These are phyloP conservation scores for Stemphylium vesicarium DNA, from an alignment of 2,329 filamentous ascomycete species.

Conservation along the genomic window DNA sequence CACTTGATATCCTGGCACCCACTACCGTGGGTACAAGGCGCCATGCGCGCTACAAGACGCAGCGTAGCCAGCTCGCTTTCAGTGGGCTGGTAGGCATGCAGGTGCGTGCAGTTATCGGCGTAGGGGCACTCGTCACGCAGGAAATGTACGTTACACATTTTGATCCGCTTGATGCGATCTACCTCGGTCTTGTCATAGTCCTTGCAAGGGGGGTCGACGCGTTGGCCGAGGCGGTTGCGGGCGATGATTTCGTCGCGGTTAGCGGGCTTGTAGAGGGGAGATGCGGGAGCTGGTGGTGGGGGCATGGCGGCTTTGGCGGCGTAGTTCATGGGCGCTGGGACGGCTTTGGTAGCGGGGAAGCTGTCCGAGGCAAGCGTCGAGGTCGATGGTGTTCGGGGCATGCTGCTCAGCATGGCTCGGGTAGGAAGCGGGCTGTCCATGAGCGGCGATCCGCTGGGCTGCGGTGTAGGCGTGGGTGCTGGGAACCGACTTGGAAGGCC, in stretches of 20 bases:
- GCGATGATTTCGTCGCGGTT: slow-evolving; percentile 52
- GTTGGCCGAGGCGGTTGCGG: slow-evolving; percentile 65
- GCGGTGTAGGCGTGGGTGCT: slow-evolving; percentile 24
- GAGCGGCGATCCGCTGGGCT: slow-evolving; percentile 1
- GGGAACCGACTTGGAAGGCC: slow-evolving; percentile 39
- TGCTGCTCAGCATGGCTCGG: slow-evolving; percentile 6
- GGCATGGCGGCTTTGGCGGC: slow-evolving; percentile 44
- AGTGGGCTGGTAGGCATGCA: slow-evolving; percentile 61
- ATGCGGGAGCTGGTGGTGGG: slow-evolving; percentile 35
- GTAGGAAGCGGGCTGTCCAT: slow-evolving; percentile 29
- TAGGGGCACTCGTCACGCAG: slow-evolving; percentile 65
- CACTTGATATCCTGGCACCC: slow-evolving; percentile 65
- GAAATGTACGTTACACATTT: slow-evolving; percentile 68
- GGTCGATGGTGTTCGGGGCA: slow-evolving; percentile 37
- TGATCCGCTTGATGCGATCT: slow-evolving; percentile 66
- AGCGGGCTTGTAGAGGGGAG: slow-evolving; percentile 30
- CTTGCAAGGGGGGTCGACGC: slow-evolving; percentile 61
- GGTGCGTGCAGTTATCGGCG: slow-evolving; percentile 61
- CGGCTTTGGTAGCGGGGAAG: slow-evolving; percentile 11
- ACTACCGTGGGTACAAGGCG: slow-evolving; percentile 64
- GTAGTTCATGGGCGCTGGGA: slow-evolving; percentile 30
- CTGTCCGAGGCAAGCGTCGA: slow-evolving; percentile 39
- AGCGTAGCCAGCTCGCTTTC: slow-evolving; percentile 61
- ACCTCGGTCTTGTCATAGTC: slow-evolving; percentile 62
- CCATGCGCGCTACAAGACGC: slow-evolving; percentile 66